A percentile compares a stretch with the other conserved stretches of the same genome.
phyloP scores from a whole-genome alignment of 768 basidiomycete species.

The Termitomyces sp. region DNA sequence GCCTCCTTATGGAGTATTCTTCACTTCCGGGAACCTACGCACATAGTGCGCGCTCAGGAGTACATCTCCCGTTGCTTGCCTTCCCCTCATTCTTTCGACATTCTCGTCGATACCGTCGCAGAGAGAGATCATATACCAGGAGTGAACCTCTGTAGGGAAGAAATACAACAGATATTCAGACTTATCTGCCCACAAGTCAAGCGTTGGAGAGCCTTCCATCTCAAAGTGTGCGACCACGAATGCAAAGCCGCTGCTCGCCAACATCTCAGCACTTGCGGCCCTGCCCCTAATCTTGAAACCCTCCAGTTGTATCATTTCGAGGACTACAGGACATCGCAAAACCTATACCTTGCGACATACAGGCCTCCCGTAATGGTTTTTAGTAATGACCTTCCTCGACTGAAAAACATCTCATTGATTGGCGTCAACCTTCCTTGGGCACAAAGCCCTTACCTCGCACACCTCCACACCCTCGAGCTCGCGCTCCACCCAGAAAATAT shows the following conservation, averaged over 20 bases:
- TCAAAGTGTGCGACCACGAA: slow-evolving; percentile 54
- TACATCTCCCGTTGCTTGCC: slow-evolving; percentile 34
- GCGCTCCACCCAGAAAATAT: slow-evolving; percentile 56
- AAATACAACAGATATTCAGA: slow-evolving; percentile 39
- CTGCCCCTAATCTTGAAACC: slow-evolving; percentile 50
- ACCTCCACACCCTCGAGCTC: slow-evolving; percentile 47
- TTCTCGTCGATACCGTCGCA: slow-evolving; percentile 53
- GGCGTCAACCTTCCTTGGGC: slow-evolving; percentile 64
- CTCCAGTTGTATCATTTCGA: slow-evolving; percentile 64
- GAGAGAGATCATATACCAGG: slow-evolving; percentile 40
- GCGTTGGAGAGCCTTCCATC: slow-evolving; percentile 54
- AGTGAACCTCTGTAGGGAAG: slow-evolving; percentile 45
- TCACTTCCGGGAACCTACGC: slow-evolving; percentile 43
- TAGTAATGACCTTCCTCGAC: slow-evolving; percentile 40
- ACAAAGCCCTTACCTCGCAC: slow-evolving; percentile 40
- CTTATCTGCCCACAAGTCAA: slow-evolving; percentile 39
- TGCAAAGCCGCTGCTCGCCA: slow-evolving; percentile 50
- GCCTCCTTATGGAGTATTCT: slow-evolving; percentile 51
- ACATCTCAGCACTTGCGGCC: slow-evolving; percentile 43
- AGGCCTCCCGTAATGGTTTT: slow-evolving; percentile 55
- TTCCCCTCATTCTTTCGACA: slow-evolving; percentile 33
- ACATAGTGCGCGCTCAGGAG: slow-evolving; percentile 40
- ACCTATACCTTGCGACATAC: slow-evolving; percentile 51
- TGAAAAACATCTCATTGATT: slow-evolving; percentile 53
- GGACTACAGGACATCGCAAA: slow-evolving; percentile 43